These are phyloP conservation scores for Hanseniaspora gamundiae DNA, from an alignment of 1,139 yeast species.

Conservation along the genomic window DNA sequence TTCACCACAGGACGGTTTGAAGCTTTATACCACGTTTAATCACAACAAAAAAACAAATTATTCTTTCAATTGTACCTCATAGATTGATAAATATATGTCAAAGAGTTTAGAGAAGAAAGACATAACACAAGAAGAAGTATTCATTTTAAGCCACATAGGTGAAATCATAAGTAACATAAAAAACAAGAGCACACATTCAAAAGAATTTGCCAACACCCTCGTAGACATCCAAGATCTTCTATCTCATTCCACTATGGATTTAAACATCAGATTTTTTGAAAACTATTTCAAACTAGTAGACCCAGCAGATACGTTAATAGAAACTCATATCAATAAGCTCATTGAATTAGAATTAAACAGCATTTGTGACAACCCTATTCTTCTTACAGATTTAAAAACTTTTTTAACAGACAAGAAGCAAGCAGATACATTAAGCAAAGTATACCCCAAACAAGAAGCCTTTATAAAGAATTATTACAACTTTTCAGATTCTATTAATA, in stretches of 20 bases:
- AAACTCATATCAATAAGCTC: neutral
- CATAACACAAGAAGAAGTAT: neutral
- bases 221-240: neutral
- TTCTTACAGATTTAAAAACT: neutral
- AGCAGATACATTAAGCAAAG: neutral
- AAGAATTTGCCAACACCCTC: neutral
- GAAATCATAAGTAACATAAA: neutral
- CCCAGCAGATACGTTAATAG: neutral
- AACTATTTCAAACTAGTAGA: neutral
- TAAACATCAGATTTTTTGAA: neutral
- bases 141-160: neutral
- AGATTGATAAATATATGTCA: no score
- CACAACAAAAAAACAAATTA: no score
- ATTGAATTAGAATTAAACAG: neutral
- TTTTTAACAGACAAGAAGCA: neutral
- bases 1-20: no score
- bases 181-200: neutral
- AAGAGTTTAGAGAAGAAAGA: neutral
- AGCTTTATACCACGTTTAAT: no score
- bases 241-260: neutral
- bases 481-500: conserved; percentile 5
- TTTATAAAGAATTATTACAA: neutral
- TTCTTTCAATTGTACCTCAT: no score
- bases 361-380: neutral
- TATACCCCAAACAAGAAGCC: neutral